These are phyloP conservation scores for Nigrospora sphaerica DNA, from an alignment of 2,329 filamentous ascomycete species.

Conservation along the genomic window DNA sequence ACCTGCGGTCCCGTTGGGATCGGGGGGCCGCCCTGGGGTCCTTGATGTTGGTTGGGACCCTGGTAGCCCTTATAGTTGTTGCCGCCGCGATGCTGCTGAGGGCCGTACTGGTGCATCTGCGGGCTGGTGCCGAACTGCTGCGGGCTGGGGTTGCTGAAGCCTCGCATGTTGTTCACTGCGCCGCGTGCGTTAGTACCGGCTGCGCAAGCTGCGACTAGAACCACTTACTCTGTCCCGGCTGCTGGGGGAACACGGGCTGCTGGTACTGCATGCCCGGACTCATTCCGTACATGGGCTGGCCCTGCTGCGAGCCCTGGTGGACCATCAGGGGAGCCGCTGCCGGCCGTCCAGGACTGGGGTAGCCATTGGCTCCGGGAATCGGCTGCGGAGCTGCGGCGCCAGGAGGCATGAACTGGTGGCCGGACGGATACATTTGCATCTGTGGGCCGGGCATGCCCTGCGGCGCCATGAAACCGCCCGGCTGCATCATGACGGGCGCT, in stretches of 20 bases:
- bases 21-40: conserved; percentile 25
- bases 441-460: conserved; percentile 65
- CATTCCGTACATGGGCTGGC: conserved; percentile 72
- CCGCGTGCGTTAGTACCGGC: conserved; percentile 28
- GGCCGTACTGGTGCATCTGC: conserved; percentile 55
- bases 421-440: conserved; percentile 74
- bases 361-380: conserved; percentile 65
- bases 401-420: conserved; percentile 58
- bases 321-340: conserved; percentile 78
- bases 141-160: conserved; percentile 50
- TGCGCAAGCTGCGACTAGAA: conserved; percentile 8
- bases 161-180: conserved; percentile 53
- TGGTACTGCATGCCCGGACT: conserved; percentile 68
- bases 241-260: conserved; percentile 68
- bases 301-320: conserved; percentile 88
- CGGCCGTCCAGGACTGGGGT: conserved; percentile 79
- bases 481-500: conserved; percentile 75
- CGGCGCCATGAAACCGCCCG: conserved; percentile 64
- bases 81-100: conserved; percentile 51
- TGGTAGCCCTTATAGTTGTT: conserved; percentile 45
- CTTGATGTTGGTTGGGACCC: conserved; percentile 34
- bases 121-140: conserved; percentile 62
- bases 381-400: conserved; percentile 46
- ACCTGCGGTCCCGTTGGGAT: conserved; percentile 24
- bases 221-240: conserved; percentile 67